Conservation (phyloP, 352 stramenopile species). For the Phytophthora cajani region DNA sequence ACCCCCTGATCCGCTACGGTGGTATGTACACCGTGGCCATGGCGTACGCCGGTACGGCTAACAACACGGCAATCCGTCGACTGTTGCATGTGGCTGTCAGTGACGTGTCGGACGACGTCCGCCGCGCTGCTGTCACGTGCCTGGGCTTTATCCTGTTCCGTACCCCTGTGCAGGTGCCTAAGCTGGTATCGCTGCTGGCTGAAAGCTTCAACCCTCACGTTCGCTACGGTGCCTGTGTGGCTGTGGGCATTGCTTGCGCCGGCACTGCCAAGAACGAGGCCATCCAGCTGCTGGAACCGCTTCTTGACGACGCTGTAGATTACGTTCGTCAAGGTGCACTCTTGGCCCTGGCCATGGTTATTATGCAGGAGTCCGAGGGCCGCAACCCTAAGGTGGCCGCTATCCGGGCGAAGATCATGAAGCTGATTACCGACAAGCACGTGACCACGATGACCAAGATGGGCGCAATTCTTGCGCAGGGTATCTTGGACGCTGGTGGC, state of each 20-base stretch:
- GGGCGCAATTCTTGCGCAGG: slow-evolving; percentile 97
- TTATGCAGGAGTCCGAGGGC: slow-evolving; percentile 97
- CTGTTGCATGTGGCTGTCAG: slow-evolving; percentile 98
- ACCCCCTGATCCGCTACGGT: slow-evolving; percentile 98
- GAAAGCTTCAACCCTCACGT: slow-evolving; percentile 99
- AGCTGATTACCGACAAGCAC: slow-evolving; percentile 97
- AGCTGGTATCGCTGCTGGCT: slow-evolving; percentile 95
- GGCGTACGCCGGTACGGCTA: slow-evolving; percentile 97
- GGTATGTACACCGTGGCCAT: slow-evolving; percentile 98
- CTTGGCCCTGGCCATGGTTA: slow-evolving; percentile 97
- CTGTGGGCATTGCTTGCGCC: slow-evolving; percentile 98
- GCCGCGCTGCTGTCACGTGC: slow-evolving; percentile 96
- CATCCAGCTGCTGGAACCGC: slow-evolving; percentile 96
- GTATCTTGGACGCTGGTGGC: slow-evolving; percentile 98
- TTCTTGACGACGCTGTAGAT: slow-evolving; percentile 98
- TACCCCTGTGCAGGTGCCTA: slow-evolving; percentile 94
- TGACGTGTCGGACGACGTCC: slow-evolving; percentile 98
- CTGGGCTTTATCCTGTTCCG: slow-evolving; percentile 99
- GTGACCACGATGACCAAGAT: slow-evolving; percentile 99
- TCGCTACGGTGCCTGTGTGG: slow-evolving; percentile 98
- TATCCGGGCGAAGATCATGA: slow-evolving; percentile 88
- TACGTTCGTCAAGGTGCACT: slow-evolving; percentile 98
- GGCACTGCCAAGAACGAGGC: slow-evolving; percentile 97
- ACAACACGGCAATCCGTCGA: slow-evolving; percentile 97
- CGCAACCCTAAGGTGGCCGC: slow-evolving; percentile 87